Conservation (phyloP, 495 filamentous ascomycete species). For the Friedmanniomyces simplex region DNA sequence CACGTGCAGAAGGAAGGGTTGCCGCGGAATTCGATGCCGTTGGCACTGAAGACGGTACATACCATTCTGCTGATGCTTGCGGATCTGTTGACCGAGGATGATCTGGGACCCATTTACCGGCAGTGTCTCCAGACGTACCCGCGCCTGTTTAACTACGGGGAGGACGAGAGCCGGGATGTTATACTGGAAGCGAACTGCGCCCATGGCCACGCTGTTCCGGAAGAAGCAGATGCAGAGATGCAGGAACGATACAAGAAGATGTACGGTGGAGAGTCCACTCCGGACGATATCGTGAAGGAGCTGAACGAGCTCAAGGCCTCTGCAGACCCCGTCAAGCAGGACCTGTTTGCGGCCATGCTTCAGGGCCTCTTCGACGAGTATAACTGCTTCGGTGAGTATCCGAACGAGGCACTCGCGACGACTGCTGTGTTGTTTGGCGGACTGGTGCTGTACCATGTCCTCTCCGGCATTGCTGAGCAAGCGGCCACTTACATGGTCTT, state of each 20-base stretch:
- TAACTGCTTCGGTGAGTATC: conserved; percentile 86
- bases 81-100: conserved; percentile 42
- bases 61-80: conserved; percentile 69
- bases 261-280: conserved; percentile 78
- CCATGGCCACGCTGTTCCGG: conserved; percentile 59
- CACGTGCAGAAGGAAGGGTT: conserved; percentile 54
- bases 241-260: conserved; percentile 93
- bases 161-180: conserved; percentile 80
- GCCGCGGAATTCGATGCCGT: conserved; percentile 53
- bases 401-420: conserved; percentile 82
- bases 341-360: conserved; percentile 97
- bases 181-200: conserved; percentile 47
- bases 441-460: conserved; percentile 84
- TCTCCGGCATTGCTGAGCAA: conserved; percentile 79
- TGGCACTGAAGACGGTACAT: conserved; percentile 76
- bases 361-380: conserved; percentile 97
- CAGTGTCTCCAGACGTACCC: conserved; percentile 86
- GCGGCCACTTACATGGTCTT: conserved; percentile 92
- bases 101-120: conserved; percentile 59
- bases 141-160: conserved; percentile 91
- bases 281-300: conserved; percentile 67
- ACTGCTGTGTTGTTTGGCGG: conserved; percentile 95
- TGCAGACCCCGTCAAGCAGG: conserved; percentile 69
- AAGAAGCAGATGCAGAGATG: conserved; percentile 79
- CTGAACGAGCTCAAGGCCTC: conserved; percentile 80